Evolutionary conservation across 768 basidiomycete genomes (phyloP).

Genomic region (Scleroderma bovista): DNA sequence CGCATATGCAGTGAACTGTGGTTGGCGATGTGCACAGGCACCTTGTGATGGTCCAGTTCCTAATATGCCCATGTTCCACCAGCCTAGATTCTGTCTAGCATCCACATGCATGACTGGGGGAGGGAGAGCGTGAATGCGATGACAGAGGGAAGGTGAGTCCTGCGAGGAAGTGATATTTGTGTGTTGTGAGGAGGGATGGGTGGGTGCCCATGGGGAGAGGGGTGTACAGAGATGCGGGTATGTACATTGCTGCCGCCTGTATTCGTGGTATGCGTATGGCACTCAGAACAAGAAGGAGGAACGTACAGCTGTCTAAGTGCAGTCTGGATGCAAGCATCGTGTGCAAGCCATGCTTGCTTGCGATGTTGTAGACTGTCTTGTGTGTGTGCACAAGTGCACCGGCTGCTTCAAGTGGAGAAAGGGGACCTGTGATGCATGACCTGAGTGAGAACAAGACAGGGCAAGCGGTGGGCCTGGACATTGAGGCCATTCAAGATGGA

Average conservation of each 20-base stretch:
- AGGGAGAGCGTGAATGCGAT: constrained; percentile 56
- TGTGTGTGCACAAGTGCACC: constrained; percentile 64
- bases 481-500: no score
- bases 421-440: constrained; percentile 66
- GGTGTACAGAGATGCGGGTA: constrained; percentile 53
- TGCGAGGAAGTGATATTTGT: constrained; percentile 54
- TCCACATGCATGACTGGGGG: constrained; percentile 54
- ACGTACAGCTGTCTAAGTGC: constrained; percentile 33
- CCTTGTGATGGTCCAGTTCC: constrained; percentile 68
- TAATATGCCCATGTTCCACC: constrained; percentile 67
- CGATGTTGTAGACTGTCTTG: constrained; percentile 61
- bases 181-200: neutral
- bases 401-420: constrained; percentile 58
- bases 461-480: no score
- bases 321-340: constrained; percentile 65
- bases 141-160: constrained; percentile 56
- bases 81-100: constrained; percentile 62
- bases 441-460: no score
- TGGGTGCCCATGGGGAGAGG: neutral
- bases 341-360: constrained; percentile 54
- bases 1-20: constrained; percentile 40
- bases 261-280: no score
- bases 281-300: no score
- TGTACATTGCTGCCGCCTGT: constrained; percentile 54
- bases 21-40: constrained; percentile 53